Base-by-base conservation (phyloP, 2,329 filamentous ascomycete species). In the Emmonsia crescens region DNA sequence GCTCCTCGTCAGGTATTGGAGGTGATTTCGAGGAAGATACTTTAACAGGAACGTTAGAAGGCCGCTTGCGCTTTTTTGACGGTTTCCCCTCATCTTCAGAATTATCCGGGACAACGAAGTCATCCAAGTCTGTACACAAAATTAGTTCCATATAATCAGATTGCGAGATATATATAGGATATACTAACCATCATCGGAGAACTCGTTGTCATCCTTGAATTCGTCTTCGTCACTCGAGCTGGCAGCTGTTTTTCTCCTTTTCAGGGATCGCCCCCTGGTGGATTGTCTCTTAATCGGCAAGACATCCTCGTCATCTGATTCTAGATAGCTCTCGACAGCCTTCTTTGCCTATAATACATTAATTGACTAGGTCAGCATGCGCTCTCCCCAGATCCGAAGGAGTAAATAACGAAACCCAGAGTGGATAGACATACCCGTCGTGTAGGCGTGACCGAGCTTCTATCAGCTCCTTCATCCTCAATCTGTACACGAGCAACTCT, bases 101-200 rank as follows among this genome's bases (percentile, higher is more conserved):
- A 49, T 95, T 90, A 68, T 96, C 92, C 0, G 88, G 85, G 4
- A 88, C 91, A 29, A 97, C 80, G 69, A 97, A 97, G 72, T 96
- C 89, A 64, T 87, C 90, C 78, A 95, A 85, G 60, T 94, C 89
- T 76, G 81, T 78, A 83, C 38, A 57, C 8, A 57, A n/a, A 49
- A 60, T 62, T 59, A 64, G 62, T 48, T 14, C 16, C 51, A 24
- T 3, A 9, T 16, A 33, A 21, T 21, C 51, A n/a, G 8, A 12
- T 29, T 19, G 21, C 36, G 29, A 1, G n/a, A 54, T 31, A 54
- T 60, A 68, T 40, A 71, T 14, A 16, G 16, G 1, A 38, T 52
- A 8, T n/a, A 63, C 52, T 83, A 80, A 63, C 82, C 82, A 52
- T 80, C 82, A 16, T 83, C 75, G 5, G 73, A 75, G 56, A 71